Conservation (phyloP, 129 eudicot species). For the Solidago caesia region DNA sequence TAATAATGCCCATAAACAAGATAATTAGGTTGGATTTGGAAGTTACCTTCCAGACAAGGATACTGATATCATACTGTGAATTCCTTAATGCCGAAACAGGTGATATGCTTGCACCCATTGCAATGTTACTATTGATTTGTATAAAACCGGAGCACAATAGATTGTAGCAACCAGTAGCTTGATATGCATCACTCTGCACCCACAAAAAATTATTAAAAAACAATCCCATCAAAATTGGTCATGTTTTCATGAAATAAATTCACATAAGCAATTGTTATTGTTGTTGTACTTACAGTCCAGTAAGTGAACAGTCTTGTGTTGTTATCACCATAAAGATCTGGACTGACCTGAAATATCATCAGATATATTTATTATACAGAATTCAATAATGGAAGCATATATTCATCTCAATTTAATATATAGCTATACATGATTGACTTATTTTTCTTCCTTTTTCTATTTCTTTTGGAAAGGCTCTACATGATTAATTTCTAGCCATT, state of each 20-base stretch:
- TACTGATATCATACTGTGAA: constrained; percentile 84
- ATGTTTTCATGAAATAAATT: background rate
- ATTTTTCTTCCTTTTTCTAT: too few species aligned
- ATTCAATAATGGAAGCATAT: constrained; percentile 28
- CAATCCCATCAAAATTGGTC: background rate
- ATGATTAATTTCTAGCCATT: constrained; percentile 23
- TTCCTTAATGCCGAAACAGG: constrained; percentile 78
- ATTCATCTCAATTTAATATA: constrained; percentile 20
- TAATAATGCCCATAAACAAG: constrained; percentile 21
- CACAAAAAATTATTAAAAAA: background rate
- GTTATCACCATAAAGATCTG: constrained; percentile 97
- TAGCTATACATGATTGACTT: background rate
- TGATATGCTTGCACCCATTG: constrained; percentile 99
- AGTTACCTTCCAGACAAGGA: constrained; percentile 92
- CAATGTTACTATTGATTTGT: constrained; percentile 80
- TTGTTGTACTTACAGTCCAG: constrained; percentile 86
- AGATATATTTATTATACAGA: constrained; percentile 13
- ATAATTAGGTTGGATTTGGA: constrained; percentile 32
- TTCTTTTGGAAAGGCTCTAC: background rate
- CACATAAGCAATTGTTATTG: constrained; percentile 14
- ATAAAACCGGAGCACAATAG: constrained; percentile 90
- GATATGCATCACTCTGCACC: constrained; percentile 93
- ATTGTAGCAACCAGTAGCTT: constrained; percentile 99
- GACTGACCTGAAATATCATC: constrained; percentile 74
- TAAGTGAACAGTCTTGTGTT: constrained; percentile 94